Base-by-base conservation (phyloP, 805 yeast genomes). In the Monosporozyma unispora region DNA sequence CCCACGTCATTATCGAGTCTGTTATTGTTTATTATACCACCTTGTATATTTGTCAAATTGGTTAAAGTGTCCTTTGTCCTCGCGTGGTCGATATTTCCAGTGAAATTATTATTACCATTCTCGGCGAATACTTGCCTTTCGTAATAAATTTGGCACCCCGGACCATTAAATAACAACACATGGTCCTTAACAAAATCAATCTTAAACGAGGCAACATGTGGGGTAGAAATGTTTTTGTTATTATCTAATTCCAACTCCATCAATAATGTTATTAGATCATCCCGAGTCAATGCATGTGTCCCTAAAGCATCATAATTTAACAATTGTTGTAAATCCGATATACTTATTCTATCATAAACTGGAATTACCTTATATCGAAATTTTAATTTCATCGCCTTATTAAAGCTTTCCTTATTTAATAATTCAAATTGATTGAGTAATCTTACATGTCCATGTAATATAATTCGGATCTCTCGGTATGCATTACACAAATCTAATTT, bases 351-450 rank as follows among this genome's bases (percentile, higher is more conserved):
- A 12, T 62, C 55, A 47, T 62, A 63, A 10, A 56, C 50, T 7
- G 60, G 60, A 7, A 66, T 66, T 27, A 64, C 52, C 21, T 52
- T 51, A 8, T 49, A 50, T 67, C 67, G 62, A 18, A 63, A 48
- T 41, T 55, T 60, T 14, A 56, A 48, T 35, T 56, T 50, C 23
- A 56, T 63, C 4, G 55, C 56, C 42, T 55, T 31, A 11, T 52
- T 48, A 43, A 51, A 52, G 8, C 60, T 46, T 10, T 46, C 48
- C 8, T 50, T 52, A 11, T 58, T 44, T 4, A 64, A 49, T 3
- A 47, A 31, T 3, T 27, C 16, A 47, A 61, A 46, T 14, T 38
- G 25, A 19, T 16, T 16, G 7, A 37, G 12, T 37, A 37, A 37
- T 10, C 14, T 16, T 37, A 11, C 7, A 37, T 37, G 25, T 8